These are phyloP conservation scores for Cystobasidium ongulense DNA, from an alignment of 768 basidiomycete species.

Conservation along the genomic window DNA sequence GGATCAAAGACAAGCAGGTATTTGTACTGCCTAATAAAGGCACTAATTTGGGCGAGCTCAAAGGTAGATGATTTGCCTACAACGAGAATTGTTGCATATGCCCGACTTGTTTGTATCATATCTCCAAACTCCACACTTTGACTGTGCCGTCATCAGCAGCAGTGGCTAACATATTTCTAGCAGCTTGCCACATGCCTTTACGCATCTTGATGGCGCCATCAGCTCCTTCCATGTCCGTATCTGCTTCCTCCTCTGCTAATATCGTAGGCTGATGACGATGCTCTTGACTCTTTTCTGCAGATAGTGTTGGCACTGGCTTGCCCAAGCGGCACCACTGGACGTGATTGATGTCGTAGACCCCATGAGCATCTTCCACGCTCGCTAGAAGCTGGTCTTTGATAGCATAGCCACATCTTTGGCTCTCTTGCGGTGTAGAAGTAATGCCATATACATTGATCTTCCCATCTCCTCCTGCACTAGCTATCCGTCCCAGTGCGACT, in stretches of 20 bases:
- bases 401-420: constrained; percentile 13
- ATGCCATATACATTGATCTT: constrained; percentile 72
- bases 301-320: constrained; percentile 1
- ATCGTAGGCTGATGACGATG: constrained; percentile 1
- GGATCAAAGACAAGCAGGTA: no score
- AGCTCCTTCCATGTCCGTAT: constrained; percentile 22
- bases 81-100: no score
- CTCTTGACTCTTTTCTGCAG: neutral
- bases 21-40: no score
- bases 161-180: constrained; percentile 63
- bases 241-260: constrained; percentile 28
- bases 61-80: neutral
- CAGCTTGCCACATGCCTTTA: constrained; percentile 49
- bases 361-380: constrained; percentile 60
- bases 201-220: neutral
- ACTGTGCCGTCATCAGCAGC: constrained; percentile 77
- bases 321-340: constrained; percentile 61
- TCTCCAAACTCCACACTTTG: constrained; percentile 60
- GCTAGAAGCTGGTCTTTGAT: constrained; percentile 51
- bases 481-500: constrained; percentile 64
- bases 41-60: no score
- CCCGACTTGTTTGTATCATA: neutral
- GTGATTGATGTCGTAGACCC: constrained; percentile 73
- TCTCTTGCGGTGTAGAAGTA: constrained; percentile 29
- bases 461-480: constrained; percentile 79